A percentile compares a stretch with the other conserved stretches of the same genome.
phyloP scores from a whole-genome alignment of 371 early-diverging fungal species.

The Mucor irregularis region DNA sequence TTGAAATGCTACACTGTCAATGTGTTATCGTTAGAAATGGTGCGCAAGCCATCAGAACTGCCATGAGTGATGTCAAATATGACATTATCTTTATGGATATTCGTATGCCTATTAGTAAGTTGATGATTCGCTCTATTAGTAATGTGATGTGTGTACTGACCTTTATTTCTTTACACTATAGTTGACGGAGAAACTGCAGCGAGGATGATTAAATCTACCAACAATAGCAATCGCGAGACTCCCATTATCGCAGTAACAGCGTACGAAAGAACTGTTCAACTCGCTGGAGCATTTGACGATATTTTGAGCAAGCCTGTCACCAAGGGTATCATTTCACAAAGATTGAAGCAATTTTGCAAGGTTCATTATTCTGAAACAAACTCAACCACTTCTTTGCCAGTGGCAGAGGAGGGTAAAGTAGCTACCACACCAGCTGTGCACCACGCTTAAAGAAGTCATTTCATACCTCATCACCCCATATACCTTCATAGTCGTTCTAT shows the following conservation, averaged over 20 bases:
- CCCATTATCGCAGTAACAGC: constrained; percentile 78
- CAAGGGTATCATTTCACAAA: constrained; percentile 56
- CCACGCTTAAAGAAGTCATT: no score
- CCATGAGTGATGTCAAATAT: constrained; percentile 86
- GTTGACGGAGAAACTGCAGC: constrained; percentile 92
- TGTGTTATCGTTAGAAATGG: constrained; percentile 88
- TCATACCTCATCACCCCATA: no score
- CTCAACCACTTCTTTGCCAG: not conserved
- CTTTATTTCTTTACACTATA: constrained; percentile 14
- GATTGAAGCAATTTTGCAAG: constrained; percentile 50
- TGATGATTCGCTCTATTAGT: not conserved
- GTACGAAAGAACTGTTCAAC: constrained; percentile 61
- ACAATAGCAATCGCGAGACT: constrained; percentile 72
- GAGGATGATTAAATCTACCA: constrained; percentile 92
- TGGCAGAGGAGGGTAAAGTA: not conserved
- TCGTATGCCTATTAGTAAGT: constrained; percentile 88
- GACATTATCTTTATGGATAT: constrained; percentile 94
- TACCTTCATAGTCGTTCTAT: no score
- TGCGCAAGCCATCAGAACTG: constrained; percentile 87
- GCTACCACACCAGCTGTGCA: no score
- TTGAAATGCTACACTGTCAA: constrained; percentile 71
- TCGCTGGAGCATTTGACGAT: constrained; percentile 72
- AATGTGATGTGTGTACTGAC: not conserved
- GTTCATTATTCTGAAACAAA: not conserved
- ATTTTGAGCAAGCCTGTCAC: constrained; percentile 75